Conservation (phyloP, 768 basidiomycete species). For the Daedaleopsis nitida region DNA sequence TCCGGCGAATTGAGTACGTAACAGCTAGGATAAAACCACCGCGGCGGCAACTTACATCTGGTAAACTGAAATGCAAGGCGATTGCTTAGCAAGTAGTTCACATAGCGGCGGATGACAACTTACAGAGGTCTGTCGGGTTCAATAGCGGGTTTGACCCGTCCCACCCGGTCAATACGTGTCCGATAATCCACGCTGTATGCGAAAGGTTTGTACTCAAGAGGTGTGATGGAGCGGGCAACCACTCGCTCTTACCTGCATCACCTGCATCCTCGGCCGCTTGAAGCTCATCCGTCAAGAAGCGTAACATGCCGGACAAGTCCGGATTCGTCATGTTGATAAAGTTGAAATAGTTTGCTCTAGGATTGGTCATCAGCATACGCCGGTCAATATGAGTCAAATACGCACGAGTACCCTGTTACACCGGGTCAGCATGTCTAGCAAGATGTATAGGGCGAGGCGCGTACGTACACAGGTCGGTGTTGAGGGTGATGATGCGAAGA, state of each 20-base stretch:
- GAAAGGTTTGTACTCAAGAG: slow-evolving; percentile 5
- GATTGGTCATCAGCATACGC: not conserved
- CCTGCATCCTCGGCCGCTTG: slow-evolving; percentile 79
- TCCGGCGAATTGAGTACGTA: not conserved
- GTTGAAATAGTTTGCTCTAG: slow-evolving; percentile 70
- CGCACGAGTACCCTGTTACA: slow-evolving; percentile 4
- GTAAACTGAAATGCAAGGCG: slow-evolving; percentile 44
- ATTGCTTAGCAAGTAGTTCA: slow-evolving; percentile 28
- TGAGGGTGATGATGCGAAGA: slow-evolving; percentile 70
- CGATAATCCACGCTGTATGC: slow-evolving; percentile 50
- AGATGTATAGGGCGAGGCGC: slow-evolving; percentile 1
- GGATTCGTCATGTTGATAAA: slow-evolving; percentile 73
- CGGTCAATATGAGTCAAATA: slow-evolving; percentile 32
- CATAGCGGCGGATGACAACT: slow-evolving; percentile 26
- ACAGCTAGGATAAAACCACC: not conserved
- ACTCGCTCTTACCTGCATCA: slow-evolving; percentile 53
- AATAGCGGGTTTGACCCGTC: slow-evolving; percentile 66
- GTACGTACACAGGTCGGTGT: slow-evolving; percentile 75
- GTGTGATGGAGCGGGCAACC: not conserved
- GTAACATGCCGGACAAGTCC: slow-evolving; percentile 74
- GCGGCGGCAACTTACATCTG: slow-evolving; percentile 42
- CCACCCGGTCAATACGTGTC: slow-evolving; percentile 66
- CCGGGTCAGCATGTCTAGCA: not conserved
- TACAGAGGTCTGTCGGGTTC: slow-evolving; percentile 73
- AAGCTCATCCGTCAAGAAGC: slow-evolving; percentile 76